Base-by-base conservation (phyloP, 257 asterid genomes). In the Fraxinus pennsylvanica region DNA sequence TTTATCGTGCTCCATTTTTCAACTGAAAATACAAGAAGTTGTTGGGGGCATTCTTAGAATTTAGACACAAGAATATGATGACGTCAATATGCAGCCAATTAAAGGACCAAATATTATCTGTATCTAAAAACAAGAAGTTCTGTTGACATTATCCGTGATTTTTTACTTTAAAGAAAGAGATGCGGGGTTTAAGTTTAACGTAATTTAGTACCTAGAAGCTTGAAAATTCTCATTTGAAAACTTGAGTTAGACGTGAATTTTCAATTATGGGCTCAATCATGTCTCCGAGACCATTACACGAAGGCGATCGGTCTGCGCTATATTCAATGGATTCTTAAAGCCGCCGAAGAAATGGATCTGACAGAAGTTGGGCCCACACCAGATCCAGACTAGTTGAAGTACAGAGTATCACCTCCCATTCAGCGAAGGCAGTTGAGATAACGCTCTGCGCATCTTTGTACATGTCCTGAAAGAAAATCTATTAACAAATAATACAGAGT, bases 351-450 rank as follows among this genome's bases (percentile, higher is more conserved):
- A 95, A 87, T 79, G 97, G 97, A 82, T 95, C 98, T 21, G 92
- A 85, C 33, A 95, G 79, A 82, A 95, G 91, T 82, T 95, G 99
- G 71, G 97, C 97, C 99, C 99, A 95, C 72, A 90, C 97, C 82
- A 93, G 83, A 82, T 95, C 90, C 79, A 95, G 88, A 74, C 77
- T 94, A 73, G 90, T 87, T 0, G 93, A 85, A 63, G 97, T 93
- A 82, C 98, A 95, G 66, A 95, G 98, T 76, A 87, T 88, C 76
- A 88, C 88, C 84, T 95, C 99, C 99, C 99, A 95, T 81, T 88
- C 88, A 19, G 99, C 86, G 85, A 95, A 90, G 63, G 97, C 94
- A 71, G 88, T 38, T 35, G 97, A 87, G 72, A 95, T 85, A 73
- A 93, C 86, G 89, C 74, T 84, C 45, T 89, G 97, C 39, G 85